These are phyloP conservation scores for Epichloe sibirici DNA, from an alignment of 2,329 filamentous ascomycete genomes.

Conservation along the genomic window DNA sequence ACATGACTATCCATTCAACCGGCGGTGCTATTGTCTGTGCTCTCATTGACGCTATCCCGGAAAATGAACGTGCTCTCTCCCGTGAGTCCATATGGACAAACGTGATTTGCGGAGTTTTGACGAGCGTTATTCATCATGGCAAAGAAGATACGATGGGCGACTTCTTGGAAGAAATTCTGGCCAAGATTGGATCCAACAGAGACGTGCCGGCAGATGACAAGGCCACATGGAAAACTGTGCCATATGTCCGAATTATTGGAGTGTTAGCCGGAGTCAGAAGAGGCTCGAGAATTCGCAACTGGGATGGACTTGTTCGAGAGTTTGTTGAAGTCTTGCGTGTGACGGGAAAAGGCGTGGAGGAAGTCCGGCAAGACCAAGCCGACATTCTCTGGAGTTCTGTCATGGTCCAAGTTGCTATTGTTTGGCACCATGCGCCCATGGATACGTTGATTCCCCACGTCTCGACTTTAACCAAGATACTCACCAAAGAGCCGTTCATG, in stretches of 20 bases:
- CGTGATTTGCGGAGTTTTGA: constrained; percentile 63
- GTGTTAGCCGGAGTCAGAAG: constrained; percentile 68
- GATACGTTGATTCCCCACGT: constrained; percentile 64
- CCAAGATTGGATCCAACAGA: constrained; percentile 29
- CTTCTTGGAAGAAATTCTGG: constrained; percentile 49
- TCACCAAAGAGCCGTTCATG: constrained; percentile 55
- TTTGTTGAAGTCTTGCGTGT: constrained; percentile 40
- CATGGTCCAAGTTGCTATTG: constrained; percentile 48
- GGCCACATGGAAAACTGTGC: constrained; percentile 26
- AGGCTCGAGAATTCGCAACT: constrained; percentile 60
- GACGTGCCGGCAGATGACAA: constrained; percentile 15
- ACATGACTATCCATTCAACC: constrained; percentile 46
- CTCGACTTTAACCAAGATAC: constrained; percentile 47
- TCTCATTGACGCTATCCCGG: constrained; percentile 38
- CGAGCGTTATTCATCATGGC: constrained; percentile 73
- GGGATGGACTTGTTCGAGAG: constrained; percentile 51
- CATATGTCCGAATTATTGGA: constrained; percentile 50
- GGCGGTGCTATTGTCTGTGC: constrained; percentile 40
- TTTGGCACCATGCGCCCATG: constrained; percentile 66
- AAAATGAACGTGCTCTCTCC: constrained; percentile 35
- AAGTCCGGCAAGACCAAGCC: constrained; percentile 23
- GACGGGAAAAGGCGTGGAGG: constrained; percentile 28
- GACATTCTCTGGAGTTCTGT: constrained; percentile 43
- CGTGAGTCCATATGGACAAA: constrained; percentile 44
- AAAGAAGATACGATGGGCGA: constrained; percentile 60